Base-by-base conservation (phyloP, 2,329 filamentous ascomycete species). In the Thermoascus crustaceus region DNA sequence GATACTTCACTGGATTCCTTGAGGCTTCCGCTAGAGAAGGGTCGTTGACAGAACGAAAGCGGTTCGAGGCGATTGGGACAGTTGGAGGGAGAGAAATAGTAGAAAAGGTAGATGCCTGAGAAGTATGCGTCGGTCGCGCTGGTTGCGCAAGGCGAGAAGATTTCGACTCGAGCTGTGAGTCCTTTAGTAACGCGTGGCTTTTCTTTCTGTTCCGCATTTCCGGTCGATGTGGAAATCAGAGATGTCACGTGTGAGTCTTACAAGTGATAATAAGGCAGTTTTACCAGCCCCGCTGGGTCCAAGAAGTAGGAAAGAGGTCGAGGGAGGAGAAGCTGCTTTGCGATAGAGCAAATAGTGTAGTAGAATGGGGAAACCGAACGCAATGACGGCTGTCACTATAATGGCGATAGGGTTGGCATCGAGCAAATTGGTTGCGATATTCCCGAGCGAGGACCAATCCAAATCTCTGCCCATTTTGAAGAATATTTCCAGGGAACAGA, bases 201-300 rank as follows among this genome's bases (percentile, higher is more conserved):
- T n/a, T n/a, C n/a, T n/a, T n/a, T n/a, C n/a, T n/a, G n/a, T n/a
- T n/a, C n/a, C n/a, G n/a, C n/a, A n/a, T n/a, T n/a, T n/a, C n/a
- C n/a, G n/a, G n/a, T n/a, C n/a, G n/a, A n/a, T n/a, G n/a, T n/a
- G n/a, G n/a, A n/a, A n/a, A n/a, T 39, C 25, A 40, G 23, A 32
- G 27, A 16, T 18, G 16, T 16, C 14, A 35, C 19, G 8, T 14
- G 37, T 14, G 21, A 7, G 30, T 32, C 65, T 43, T 68, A 83
- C 80, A 48, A 91, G 72, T 14, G 85, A 87, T n/a, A 87, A 66
- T 21, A 96, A 76, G 6, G 84, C 75, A 0, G 91, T 96, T 69
- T 96, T 98, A 52, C 91, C 91, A 32, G 78, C 75, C 44, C 80
- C 83, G 37, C 80, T 80, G 10, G 89, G 86, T 1, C 91, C 91